Evolutionary conservation across 1,139 yeast genomes (phyloP).

Genomic region (Debaryomyces fabryi): DNA sequence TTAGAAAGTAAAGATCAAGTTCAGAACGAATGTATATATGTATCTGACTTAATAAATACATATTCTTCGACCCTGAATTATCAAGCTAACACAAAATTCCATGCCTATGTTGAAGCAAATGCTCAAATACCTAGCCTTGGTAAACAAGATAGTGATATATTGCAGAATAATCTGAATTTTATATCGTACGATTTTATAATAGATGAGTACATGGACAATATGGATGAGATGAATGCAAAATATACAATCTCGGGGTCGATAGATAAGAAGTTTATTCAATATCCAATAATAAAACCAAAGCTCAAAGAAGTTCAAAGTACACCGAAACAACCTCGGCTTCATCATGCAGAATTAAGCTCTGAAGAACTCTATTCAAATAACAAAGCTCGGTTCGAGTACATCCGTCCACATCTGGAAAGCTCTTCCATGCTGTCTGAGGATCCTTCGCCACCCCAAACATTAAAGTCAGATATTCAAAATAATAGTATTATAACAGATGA

Average conservation of each 20-base stretch:
- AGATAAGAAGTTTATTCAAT: neutral
- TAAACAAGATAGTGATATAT: neutral
- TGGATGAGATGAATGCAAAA: neutral
- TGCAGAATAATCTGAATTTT: neutral
- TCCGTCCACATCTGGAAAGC: neutral
- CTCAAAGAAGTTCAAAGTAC: neutral
- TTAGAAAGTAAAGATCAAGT: neutral
- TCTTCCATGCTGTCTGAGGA: neutral
- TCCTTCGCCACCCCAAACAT: neutral
- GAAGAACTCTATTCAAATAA: neutral
- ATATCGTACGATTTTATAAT: neutral
- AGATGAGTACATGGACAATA: neutral
- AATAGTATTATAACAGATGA: constrained; percentile 2
- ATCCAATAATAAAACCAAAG: neutral
- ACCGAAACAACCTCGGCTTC: neutral
- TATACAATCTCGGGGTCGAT: neutral
- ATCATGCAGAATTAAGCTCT: neutral
- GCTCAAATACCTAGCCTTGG: neutral
- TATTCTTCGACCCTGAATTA: neutral
- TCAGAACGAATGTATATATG: neutral
- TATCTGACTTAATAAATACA: neutral
- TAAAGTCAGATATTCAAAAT: constrained; percentile 8
- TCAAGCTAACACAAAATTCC: neutral
- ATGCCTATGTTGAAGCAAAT: neutral
- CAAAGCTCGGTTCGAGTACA: neutral